Conservation (phyloP, 331 rosid species). For the Stylosanthes scabra region DNA sequence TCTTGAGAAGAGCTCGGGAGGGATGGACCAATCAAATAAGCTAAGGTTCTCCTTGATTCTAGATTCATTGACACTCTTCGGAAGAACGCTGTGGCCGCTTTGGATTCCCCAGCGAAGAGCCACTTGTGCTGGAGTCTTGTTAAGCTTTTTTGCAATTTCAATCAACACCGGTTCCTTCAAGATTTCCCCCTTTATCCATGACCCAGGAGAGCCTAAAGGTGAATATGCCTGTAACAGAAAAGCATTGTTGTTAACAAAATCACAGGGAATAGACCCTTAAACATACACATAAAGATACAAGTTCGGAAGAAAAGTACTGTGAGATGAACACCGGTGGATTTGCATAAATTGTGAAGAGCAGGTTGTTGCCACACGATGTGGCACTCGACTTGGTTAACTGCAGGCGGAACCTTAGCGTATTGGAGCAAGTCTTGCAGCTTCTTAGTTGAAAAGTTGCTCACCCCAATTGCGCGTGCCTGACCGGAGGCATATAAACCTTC, state of each 20-base stretch:
- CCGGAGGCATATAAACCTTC: conserved; percentile 73
- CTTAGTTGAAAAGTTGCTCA: conserved; percentile 78
- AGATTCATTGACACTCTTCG: conserved; percentile 70
- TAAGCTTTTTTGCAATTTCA: conserved; percentile 65
- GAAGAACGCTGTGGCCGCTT: conserved; percentile 75
- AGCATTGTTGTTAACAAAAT: conserved; percentile 6
- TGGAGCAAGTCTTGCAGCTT: conserved; percentile 72
- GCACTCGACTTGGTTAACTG: conserved; percentile 78
- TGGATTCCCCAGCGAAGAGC: conserved; percentile 79
- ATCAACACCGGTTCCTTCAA: conserved; percentile 66
- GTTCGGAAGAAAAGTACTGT: conserved; percentile 44
- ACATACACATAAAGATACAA: background rate
- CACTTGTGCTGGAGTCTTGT: conserved; percentile 73
- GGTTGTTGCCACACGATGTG: conserved; percentile 57
- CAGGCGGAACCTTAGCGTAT: conserved; percentile 72
- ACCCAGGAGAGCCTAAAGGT: conserved; percentile 82
- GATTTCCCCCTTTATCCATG: conserved; percentile 76
- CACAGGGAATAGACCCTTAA: conserved; percentile 12
- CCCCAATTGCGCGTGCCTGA: conserved; percentile 75
- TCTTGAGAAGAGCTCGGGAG: conserved; percentile 61
- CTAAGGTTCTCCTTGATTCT: conserved; percentile 71
- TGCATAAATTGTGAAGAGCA: conserved; percentile 55
- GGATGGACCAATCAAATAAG: conserved; percentile 71
- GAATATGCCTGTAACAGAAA: conserved; percentile 60
- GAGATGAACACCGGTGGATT: conserved; percentile 68